phyloP scores from a whole-genome alignment of 164 flowering plant genomes.

The Kalanchoe fedtschenkoi region DNA sequence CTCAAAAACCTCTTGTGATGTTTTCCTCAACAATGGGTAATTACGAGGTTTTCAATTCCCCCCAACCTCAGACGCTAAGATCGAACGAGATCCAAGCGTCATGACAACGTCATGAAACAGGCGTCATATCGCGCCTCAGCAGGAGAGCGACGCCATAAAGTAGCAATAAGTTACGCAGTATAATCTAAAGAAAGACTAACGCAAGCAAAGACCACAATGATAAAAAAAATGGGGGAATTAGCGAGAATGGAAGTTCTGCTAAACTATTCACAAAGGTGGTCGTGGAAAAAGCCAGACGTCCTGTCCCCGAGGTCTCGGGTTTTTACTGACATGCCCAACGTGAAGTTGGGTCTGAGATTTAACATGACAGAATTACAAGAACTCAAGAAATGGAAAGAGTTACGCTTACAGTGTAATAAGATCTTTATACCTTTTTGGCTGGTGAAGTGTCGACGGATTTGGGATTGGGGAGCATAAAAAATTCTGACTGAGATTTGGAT shows the following conservation, averaged over 20 bases:
- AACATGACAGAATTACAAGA: background rate
- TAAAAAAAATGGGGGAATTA: background rate
- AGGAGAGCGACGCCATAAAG: background rate
- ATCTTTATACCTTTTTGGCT: background rate
- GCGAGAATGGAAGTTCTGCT: background rate
- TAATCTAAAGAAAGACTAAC: background rate
- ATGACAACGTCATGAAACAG: background rate
- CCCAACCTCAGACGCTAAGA: background rate
- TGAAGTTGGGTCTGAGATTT: background rate
- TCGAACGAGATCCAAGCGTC: background rate
- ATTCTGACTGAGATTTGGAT: conserved; percentile 2
- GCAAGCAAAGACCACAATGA: background rate
- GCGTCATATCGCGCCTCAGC: background rate
- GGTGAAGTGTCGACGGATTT: background rate
- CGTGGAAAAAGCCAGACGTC: background rate
- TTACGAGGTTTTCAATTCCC: background rate
- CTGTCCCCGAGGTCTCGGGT: background rate
- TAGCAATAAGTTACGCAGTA: background rate
- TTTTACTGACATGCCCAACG: background rate
- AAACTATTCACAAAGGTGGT: background rate
- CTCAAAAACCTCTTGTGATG: background rate
- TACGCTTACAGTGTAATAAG: background rate
- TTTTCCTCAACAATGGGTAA: background rate
- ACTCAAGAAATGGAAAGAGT: background rate
- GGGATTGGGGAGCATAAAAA: background rate